These are phyloP conservation scores for Tylopilus sp. DNA, from an alignment of 1,284 basidiomycete genomes.

Conservation along the genomic window DNA sequence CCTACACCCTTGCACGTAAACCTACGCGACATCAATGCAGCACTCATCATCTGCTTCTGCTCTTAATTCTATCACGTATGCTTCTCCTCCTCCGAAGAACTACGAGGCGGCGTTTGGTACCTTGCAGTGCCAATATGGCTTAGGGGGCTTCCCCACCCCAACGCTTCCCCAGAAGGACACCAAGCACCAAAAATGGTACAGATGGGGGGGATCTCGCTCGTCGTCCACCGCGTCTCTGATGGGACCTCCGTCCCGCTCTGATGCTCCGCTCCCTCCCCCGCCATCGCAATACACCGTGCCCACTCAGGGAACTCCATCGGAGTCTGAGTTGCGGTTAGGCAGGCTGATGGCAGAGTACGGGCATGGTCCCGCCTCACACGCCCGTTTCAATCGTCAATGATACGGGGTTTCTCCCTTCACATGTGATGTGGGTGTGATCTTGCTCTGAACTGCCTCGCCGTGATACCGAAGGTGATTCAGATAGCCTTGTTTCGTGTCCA, in stretches of 20 bases:
- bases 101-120: slow-evolving; percentile 23
- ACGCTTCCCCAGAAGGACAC: not conserved
- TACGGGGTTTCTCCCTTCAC: not conserved
- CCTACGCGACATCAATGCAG: not conserved
- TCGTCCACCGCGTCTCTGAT: slow-evolving; percentile 22
- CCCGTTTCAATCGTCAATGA: not conserved
- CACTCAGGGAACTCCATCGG: not conserved
- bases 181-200: slow-evolving; percentile 20
- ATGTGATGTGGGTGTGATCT: not conserved
- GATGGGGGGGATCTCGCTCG: slow-evolving; percentile 7
- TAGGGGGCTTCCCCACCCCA: slow-evolving; percentile 22
- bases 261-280: not conserved
- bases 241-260: not conserved
- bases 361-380: slow-evolving; percentile 2
- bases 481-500: not conserved
- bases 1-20: not conserved
- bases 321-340: slow-evolving; percentile 5
- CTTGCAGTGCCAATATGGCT: slow-evolving; percentile 23
- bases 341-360: slow-evolving; percentile 7
- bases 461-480: not conserved
- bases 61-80: not conserved
- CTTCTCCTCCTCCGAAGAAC: slow-evolving; percentile 18
- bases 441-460: not conserved
- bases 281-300: not conserved
- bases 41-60: not conserved